These are phyloP conservation scores for Zygoascus bituminiphila DNA, from an alignment of 805 yeast species.

Conservation along the genomic window DNA sequence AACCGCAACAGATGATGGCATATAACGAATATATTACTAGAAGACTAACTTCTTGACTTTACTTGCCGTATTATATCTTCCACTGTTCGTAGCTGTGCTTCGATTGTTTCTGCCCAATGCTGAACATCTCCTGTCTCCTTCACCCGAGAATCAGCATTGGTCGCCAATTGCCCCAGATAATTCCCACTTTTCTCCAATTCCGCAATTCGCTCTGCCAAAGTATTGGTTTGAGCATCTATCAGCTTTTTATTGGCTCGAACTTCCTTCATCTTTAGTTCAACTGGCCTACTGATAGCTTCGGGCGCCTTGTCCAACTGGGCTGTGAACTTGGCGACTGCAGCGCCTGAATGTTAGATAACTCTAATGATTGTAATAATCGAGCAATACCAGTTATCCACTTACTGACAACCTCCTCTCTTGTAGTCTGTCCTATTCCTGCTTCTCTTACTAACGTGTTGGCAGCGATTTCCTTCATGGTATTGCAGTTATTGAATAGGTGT, in stretches of 20 bases:
- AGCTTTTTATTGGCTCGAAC: constrained; percentile 16
- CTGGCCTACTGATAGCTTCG: constrained; percentile 17
- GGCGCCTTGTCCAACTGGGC: constrained; percentile 12
- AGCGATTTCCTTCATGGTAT: constrained; percentile 14
- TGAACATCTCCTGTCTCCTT: constrained; percentile 38
- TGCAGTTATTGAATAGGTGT: background rate
- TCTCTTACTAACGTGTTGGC: constrained; percentile 18
- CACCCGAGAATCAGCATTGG: constrained; percentile 10
- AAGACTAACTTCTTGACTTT: too few relatives aligned
- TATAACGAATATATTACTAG: too few relatives aligned
- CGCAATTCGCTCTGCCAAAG: constrained; percentile 4
- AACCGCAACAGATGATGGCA: too few relatives aligned
- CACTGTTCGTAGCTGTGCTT: constrained; percentile 62
- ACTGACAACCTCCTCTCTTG: constrained; percentile 15
- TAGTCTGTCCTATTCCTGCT: constrained; percentile 19
- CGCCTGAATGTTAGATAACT: background rate
- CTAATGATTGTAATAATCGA: background rate
- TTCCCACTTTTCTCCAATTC: constrained; percentile 6
- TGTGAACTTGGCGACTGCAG: constrained; percentile 10
- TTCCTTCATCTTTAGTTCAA: constrained; percentile 20
- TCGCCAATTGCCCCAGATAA: constrained; percentile 9
- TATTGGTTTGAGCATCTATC: constrained; percentile 15
- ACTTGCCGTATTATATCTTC: constrained; percentile 42
- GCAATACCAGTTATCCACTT: background rate
- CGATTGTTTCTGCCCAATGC: constrained; percentile 56